A percentile compares a stretch with the other conserved stretches of the same genome.
Conservation (phyloP, 1,284 basidiomycete genomes). For the Cryptococcus floricola region DNA sequence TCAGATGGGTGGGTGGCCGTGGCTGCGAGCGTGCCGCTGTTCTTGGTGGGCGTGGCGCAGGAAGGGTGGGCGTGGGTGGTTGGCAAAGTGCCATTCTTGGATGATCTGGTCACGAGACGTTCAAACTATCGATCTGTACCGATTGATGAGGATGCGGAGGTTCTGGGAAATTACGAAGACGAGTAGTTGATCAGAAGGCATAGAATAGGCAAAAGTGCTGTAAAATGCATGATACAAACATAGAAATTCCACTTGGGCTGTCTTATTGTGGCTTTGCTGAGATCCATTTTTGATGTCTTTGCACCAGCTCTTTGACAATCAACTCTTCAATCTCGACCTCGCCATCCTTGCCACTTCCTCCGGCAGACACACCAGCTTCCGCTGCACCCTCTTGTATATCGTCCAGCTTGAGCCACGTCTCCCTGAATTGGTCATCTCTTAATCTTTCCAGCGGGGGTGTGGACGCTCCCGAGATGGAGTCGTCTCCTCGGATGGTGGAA, state of each 20-base stretch:
- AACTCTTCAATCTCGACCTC: slow-evolving; percentile 79
- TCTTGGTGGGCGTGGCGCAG: slow-evolving; percentile 69
- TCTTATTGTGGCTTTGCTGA: slow-evolving; percentile 7
- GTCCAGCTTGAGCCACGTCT: slow-evolving; percentile 72
- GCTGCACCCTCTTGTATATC: slow-evolving; percentile 40
- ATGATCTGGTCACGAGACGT: slow-evolving; percentile 50
- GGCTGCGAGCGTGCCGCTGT: slow-evolving; percentile 80
- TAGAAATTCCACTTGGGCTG: neutral
- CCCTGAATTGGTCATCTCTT: slow-evolving; percentile 51
- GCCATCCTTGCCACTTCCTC: slow-evolving; percentile 32
- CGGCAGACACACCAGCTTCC: neutral
- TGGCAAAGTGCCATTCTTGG: slow-evolving; percentile 48
- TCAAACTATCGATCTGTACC: slow-evolving; percentile 76
- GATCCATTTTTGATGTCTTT: slow-evolving; percentile 70
- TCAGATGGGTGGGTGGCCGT: slow-evolving; percentile 57
- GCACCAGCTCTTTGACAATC: slow-evolving; percentile 72
- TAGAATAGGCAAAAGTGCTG: neutral
- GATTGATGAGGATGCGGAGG: slow-evolving; percentile 72
- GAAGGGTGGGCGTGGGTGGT: slow-evolving; percentile 60
- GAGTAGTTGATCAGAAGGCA: slow-evolving; percentile 12
- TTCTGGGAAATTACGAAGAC: slow-evolving; percentile 37
- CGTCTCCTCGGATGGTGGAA: neutral
- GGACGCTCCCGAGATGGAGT: neutral
- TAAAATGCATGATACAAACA: neutral
- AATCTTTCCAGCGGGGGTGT: slow-evolving; percentile 26